These are phyloP conservation scores for Trypethelium eluteriae DNA, from an alignment of 495 filamentous ascomycete genomes.

Conservation along the genomic window DNA sequence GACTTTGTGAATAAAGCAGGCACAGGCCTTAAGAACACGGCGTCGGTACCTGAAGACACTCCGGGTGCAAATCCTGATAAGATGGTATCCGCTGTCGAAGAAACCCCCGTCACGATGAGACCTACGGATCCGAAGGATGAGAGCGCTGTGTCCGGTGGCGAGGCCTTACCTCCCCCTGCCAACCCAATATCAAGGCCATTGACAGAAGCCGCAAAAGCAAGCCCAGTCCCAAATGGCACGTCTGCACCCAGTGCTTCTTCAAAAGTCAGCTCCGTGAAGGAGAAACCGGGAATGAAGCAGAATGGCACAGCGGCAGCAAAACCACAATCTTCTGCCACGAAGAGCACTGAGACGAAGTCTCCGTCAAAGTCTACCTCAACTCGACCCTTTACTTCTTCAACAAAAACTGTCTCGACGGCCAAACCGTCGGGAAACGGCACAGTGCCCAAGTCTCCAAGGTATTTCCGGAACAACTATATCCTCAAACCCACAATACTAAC, in stretches of 20 bases:
- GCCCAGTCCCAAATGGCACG: neutral
- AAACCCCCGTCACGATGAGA: constrained; percentile 30
- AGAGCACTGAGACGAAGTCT: constrained; percentile 31
- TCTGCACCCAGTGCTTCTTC: neutral
- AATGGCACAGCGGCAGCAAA: constrained; percentile 6
- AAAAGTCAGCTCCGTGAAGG: neutral
- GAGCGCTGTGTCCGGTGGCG: constrained; percentile 33
- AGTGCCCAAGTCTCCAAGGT: constrained; percentile 2
- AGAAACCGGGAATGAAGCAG: neutral
- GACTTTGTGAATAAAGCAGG: constrained; percentile 8
- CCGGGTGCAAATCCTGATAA: constrained; percentile 35
- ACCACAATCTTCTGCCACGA: constrained; percentile 19
- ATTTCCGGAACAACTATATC: neutral
- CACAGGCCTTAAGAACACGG: constrained; percentile 11
- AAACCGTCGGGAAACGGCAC: constrained; percentile 16
- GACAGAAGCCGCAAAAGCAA: neutral
- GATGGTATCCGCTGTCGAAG: constrained; percentile 32
- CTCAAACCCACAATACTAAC: neutral
- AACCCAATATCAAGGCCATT: constrained; percentile 14
- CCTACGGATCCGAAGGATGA: constrained; percentile 35
- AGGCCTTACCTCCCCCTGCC: constrained; percentile 29
- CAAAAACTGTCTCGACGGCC: constrained; percentile 24
- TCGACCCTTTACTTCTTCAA: neutral
- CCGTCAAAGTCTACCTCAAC: constrained; percentile 25
- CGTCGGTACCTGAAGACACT: constrained; percentile 13